Evolutionary conservation across 169 alveolate species (phyloP), one percentile per base, ranked within the genome.

Genomic region (Plasmodium berghei): DNA sequence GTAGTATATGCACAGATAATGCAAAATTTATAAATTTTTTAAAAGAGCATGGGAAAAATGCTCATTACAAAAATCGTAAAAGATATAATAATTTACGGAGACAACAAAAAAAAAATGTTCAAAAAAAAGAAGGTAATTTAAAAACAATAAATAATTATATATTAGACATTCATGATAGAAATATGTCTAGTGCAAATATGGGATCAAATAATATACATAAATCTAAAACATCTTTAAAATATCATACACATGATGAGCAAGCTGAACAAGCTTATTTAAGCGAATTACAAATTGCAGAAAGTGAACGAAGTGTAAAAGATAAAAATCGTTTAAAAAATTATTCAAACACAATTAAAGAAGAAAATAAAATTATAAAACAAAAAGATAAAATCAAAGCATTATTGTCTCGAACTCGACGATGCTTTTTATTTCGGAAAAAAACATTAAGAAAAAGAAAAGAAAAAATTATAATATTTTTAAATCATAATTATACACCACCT

Each of bases 1-100:
- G 90, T n/a, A 83, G 90, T 16, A 69, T 83, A 49, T 83, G 90
- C 16, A 83, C 90, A 49, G 90, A 83, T 56, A 83, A 83, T 83
- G 85, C 71, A 40, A 54, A 22, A 12, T 83, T 83, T 83, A 55
- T 83, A 55, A 66, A 56, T 56, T 83, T 67, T 20, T 18, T 83
- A 67, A 66, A 67, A 54, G 90, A 83, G 40, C 22, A 66, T 67
- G 90, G 69, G 55, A 66, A 69, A 46, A 46, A 55, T 34, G 24
- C 85, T 3, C 45, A 67, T 45, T 67, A 14, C 56, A 83, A 83
- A 46, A 83, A 83, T 83, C n/a, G 62, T 54, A 83, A 83, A 66
- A 55, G 72, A 67, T 67, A 3, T 61, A 52, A 55, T 24, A 56
- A 46, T 16, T 40, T 24, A 34, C 55, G 62, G 34, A 56, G 55